Percentiles rank a stretch among this genome's conserved stretches.
phyloP scores from a whole-genome alignment of 768 basidiomycete genomes.

The Boletus speciosus region DNA sequence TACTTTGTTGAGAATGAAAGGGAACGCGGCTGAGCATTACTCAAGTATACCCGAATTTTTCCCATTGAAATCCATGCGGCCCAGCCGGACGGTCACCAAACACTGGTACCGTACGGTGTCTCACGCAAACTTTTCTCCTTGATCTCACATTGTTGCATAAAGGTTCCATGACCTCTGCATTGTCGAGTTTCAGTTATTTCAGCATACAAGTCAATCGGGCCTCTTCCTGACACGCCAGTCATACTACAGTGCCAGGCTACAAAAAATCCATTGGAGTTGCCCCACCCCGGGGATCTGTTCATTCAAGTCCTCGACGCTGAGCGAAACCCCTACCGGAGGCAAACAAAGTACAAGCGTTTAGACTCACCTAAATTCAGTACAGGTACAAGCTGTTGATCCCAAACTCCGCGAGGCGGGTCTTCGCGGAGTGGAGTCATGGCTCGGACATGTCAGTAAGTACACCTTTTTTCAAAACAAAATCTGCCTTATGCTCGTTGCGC shows the following conservation, averaged over 20 bases:
- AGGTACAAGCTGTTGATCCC: neutral
- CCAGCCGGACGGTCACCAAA: neutral
- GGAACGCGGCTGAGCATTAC: neutral
- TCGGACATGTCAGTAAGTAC: neutral
- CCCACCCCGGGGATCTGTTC: neutral
- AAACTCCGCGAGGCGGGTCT: slow-evolving; percentile 25
- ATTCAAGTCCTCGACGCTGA: neutral
- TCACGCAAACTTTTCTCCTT: neutral
- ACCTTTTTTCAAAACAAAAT: neutral
- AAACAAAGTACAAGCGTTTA: neutral
- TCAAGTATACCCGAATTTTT: neutral
- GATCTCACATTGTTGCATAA: neutral
- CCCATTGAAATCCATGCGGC: neutral
- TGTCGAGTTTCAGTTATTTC: neutral
- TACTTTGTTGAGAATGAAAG: slow-evolving; percentile 3
- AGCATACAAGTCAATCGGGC: neutral
- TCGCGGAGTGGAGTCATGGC: slow-evolving; percentile 22
- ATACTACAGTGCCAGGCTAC: neutral
- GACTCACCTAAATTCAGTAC: neutral
- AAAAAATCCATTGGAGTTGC: neutral
- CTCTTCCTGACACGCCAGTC: neutral
- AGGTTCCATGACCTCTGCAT: neutral
- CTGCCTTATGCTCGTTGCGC: no score
- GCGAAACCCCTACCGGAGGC: neutral
- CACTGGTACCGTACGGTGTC: neutral